Evolutionary conservation across 2,329 filamentous ascomycete genomes (phyloP).

Genomic region (Raffaelea arxii): DNA sequence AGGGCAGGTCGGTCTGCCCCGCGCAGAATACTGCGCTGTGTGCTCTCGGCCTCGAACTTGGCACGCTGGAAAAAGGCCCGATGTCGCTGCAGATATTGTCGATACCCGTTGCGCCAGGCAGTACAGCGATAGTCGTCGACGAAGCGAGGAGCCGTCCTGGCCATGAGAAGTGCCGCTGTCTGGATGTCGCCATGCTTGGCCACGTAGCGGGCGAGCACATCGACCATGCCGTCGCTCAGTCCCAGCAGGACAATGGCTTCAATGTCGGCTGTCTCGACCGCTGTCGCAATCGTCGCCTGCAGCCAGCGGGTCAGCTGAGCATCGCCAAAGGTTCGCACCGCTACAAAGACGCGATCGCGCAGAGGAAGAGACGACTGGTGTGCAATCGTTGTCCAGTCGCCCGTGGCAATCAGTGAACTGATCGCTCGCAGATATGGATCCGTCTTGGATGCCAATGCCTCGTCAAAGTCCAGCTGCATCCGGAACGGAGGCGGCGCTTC

Average conservation of each 20-base stretch:
- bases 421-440: conserved; percentile 75
- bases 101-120: conserved; percentile 64
- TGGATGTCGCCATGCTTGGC: conserved; percentile 69
- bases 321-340: conserved; percentile 56
- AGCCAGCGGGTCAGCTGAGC: conserved; percentile 58
- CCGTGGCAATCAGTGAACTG: conserved; percentile 66
- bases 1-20: conserved; percentile 45
- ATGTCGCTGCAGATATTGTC: conserved; percentile 62
- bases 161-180: conserved; percentile 65
- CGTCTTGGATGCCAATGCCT: conserved; percentile 50
- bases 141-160: conserved; percentile 65
- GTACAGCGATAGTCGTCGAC: conserved; percentile 67
- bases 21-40: conserved; percentile 48
- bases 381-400: conserved; percentile 66
- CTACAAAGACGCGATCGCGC: conserved; percentile 64
- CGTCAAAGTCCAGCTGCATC: conserved; percentile 43
- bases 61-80: conserved; percentile 65
- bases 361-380: conserved; percentile 65
- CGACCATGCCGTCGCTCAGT: conserved; percentile 61
- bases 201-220: conserved; percentile 68
- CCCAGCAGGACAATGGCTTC: conserved; percentile 72
- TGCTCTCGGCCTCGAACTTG: conserved; percentile 70
- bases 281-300: conserved; percentile 49
- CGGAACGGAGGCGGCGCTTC: conserved; percentile 15
- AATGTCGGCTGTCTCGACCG: conserved; percentile 58